These are phyloP conservation scores for Gomphus sp. DNA, from an alignment of 1,284 basidiomycete genomes.

Conservation along the genomic window DNA sequence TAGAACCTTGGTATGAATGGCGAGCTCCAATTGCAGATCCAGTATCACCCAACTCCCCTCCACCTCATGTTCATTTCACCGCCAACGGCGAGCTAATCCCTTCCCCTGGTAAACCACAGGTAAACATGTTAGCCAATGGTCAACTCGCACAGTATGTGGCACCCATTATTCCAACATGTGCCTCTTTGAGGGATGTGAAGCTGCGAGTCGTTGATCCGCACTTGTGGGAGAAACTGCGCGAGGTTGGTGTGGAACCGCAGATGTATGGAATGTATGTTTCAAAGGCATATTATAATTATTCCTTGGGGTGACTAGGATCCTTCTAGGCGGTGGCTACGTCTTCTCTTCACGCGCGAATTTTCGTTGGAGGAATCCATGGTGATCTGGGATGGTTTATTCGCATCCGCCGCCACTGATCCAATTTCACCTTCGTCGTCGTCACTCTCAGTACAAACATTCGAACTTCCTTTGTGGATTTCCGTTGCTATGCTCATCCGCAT, in stretches of 20 bases:
- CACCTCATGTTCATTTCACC: constrained; percentile 14
- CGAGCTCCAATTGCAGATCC: constrained; percentile 35
- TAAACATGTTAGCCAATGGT: constrained; percentile 32
- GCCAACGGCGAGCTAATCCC: constrained; percentile 21
- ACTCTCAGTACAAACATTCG: constrained; percentile 26
- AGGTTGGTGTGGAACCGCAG: constrained; percentile 82
- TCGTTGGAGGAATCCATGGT: constrained; percentile 64
- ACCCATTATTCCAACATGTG: constrained; percentile 77
- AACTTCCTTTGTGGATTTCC: constrained; percentile 75
- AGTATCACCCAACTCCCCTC: constrained; percentile 12
- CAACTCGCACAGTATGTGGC: constrained; percentile 54
- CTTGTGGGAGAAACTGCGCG: constrained; percentile 67
- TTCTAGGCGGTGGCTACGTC: constrained; percentile 77
- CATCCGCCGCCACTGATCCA: constrained; percentile 52
- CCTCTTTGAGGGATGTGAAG: constrained; percentile 63
- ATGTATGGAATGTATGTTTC: constrained; percentile 82
- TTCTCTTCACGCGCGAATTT: constrained; percentile 88
- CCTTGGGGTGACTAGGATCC: neutral
- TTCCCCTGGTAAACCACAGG: constrained; percentile 35
- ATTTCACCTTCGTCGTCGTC: neutral
- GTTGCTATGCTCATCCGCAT: constrained; percentile 90
- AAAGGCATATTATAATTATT: neutral
- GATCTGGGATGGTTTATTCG: constrained; percentile 89
- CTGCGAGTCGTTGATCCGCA: constrained; percentile 77
- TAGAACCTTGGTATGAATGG: constrained; percentile 87